These are phyloP conservation scores for Cryptococcus sp. DNA, from an alignment of 1,284 basidiomycete species.

Conservation along the genomic window DNA sequence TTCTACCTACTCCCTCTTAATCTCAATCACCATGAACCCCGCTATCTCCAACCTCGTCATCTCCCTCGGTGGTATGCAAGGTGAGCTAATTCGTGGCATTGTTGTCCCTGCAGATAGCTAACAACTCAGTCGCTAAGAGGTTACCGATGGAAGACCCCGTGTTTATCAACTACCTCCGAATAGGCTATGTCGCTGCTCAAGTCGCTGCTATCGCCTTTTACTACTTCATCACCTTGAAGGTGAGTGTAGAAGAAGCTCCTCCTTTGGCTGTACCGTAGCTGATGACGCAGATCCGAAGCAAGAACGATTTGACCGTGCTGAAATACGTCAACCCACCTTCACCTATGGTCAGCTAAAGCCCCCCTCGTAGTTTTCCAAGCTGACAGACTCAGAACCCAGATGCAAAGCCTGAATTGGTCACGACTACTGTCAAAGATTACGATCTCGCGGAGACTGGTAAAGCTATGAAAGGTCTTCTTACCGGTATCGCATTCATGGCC, in stretches of 20 bases:
- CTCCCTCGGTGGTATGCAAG: conserved; percentile 85
- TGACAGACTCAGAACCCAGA: conserved; percentile 53
- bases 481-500: conserved; percentile 78
- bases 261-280: background rate
- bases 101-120: background rate
- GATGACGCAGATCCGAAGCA: conserved; percentile 68
- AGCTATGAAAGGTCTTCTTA: conserved; percentile 70
- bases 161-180: conserved; percentile 73
- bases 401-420: conserved; percentile 73
- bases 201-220: conserved; percentile 33
- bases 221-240: conserved; percentile 39
- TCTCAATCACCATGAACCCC: conserved; percentile 38
- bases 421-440: conserved; percentile 91
- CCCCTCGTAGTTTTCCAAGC: background rate
- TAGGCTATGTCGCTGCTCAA: conserved; percentile 71
- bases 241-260: conserved; percentile 9
- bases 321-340: conserved; percentile 66
- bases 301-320: conserved; percentile 91
- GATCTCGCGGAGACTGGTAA: conserved; percentile 84
- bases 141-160: conserved; percentile 88
- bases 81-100: conserved; percentile 46
- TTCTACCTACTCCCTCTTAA: background rate
- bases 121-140: conserved; percentile 65
- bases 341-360: conserved; percentile 38
- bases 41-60: conserved; percentile 66